These are phyloP conservation scores for Globisporangium alternatum DNA, from an alignment of 352 stramenopile genomes.

Conservation along the genomic window DNA sequence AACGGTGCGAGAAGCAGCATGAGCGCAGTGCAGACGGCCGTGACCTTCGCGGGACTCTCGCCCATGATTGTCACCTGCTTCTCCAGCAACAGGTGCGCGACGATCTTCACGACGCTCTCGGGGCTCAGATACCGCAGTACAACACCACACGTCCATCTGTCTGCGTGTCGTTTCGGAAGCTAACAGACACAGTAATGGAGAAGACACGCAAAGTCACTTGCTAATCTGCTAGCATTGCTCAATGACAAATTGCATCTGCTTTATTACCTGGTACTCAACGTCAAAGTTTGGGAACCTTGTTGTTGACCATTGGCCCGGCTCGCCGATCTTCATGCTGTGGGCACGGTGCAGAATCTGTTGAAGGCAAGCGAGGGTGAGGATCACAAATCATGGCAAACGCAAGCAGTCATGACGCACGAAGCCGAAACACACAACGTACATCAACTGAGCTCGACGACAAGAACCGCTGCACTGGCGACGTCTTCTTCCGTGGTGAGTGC, in stretches of 20 bases:
- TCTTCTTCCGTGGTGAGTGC: conserved; percentile 11
- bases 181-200: conserved; percentile 11
- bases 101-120: conserved; percentile 63
- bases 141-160: conserved; percentile 70
- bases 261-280: conserved; percentile 65
- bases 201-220: neutral
- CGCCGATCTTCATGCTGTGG: conserved; percentile 58
- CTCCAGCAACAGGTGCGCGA: conserved; percentile 69
- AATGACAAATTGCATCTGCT: neutral
- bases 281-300: conserved; percentile 55
- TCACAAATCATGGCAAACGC: neutral
- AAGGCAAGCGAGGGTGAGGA: conserved; percentile 5
- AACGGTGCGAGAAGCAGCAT: conserved; percentile 73
- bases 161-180: conserved; percentile 64
- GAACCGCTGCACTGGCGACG: conserved; percentile 2
- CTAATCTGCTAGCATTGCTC: too few species aligned
- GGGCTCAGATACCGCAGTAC: conserved; percentile 57
- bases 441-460: conserved; percentile 37
- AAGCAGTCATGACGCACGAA: neutral
- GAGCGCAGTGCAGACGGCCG: conserved; percentile 66
- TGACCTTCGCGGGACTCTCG: conserved; percentile 58
- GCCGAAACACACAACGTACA: conserved; percentile 23
- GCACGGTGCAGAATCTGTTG: conserved; percentile 64
- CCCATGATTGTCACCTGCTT: conserved; percentile 83
- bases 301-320: conserved; percentile 62